phyloP scores from a whole-genome alignment of 768 basidiomycete genomes.

The Calocybe gangraenosa region DNA sequence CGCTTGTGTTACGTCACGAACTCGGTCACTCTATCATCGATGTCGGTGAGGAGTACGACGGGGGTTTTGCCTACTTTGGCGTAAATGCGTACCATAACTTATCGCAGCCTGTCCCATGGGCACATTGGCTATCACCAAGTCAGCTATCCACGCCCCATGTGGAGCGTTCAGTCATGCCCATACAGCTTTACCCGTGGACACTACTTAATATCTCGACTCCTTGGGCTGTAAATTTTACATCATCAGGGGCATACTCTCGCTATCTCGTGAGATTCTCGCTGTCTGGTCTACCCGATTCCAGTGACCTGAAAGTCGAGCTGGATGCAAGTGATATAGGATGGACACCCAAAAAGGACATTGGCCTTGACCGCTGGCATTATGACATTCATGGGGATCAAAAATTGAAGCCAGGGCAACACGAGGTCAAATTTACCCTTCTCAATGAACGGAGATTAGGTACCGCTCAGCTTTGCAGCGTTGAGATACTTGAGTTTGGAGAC shows the following conservation, averaged over 20 bases:
- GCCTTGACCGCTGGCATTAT: constrained; percentile 75
- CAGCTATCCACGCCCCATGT: constrained; percentile 29
- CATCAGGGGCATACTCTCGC: constrained; percentile 59
- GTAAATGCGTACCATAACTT: constrained; percentile 52
- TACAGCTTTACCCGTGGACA: constrained; percentile 76
- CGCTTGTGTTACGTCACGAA: constrained; percentile 74
- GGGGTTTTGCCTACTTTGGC: constrained; percentile 70
- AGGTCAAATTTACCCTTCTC: constrained; percentile 52
- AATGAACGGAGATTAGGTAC: constrained; percentile 42
- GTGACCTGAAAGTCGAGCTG: constrained; percentile 53
- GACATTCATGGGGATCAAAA: constrained; percentile 41
- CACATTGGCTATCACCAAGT: constrained; percentile 58
- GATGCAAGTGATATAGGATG: constrained; percentile 61
- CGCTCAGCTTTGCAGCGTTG: constrained; percentile 75
- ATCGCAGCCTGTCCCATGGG: constrained; percentile 52
- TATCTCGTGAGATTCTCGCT: constrained; percentile 68
- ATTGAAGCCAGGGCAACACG: constrained; percentile 50
- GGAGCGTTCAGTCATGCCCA: constrained; percentile 70
- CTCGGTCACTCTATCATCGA: constrained; percentile 77
- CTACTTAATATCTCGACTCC: constrained; percentile 56
- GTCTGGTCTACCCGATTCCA: constrained; percentile 56
- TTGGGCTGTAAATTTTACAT: constrained; percentile 58
- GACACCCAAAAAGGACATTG: constrained; percentile 51
- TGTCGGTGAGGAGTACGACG: constrained; percentile 83
- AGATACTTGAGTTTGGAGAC: constrained; percentile 69